Evolutionary conservation across 176 grass and related monocot species (phyloP), one percentile per base, ranked within the genome.

Genomic region (Avena eriantha): DNA sequence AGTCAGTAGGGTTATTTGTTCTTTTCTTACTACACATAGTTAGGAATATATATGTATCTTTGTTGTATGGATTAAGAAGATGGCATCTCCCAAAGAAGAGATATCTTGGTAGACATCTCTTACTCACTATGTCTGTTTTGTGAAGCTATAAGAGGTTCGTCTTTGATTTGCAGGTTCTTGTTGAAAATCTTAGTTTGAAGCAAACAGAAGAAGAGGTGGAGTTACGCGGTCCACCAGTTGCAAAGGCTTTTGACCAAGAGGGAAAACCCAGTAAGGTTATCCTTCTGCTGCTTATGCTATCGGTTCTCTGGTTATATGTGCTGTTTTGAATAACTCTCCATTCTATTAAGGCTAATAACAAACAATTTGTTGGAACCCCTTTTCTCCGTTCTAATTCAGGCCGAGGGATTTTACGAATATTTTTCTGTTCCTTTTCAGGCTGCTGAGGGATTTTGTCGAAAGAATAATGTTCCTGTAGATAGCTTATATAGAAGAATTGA

Each of bases 191-290:
- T 23, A 80, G 89, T 69, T 54, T 84, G 84, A 91, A 86, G 73
- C 96, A 98, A 89, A 80, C 67, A 85, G 93, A 94, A 29, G 76
- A 89, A 86, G 96, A 94, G 81, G 49, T 91, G 74, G 96, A 98
- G 92, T 10, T 98, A 77, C 93, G 96, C 8, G 96, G 96, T 31
- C 96, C 96, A 74, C 93, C 96, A 81, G 91, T 90, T 86, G 58
- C 91, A 24, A 98, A 95, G 78, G 93, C 96, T 87, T 98, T 98
- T 91, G 93, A 91, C 65, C 47, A 76, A 53, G 88, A 98, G 76
- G 96, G 96, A 78, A 98, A 91, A 11, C 93, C 91, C 82, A 95
- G 88, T 69, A 95, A 98, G 93, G 96, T 98, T 80, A 24, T 72
- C 87, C 51, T 86, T 53, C 24, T 69, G 61, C 75, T 87, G 15